A percentile compares a stretch with the other conserved stretches of the same genome.
Evolutionary conservation across 1,284 basidiomycete species (phyloP).

Genomic region (Fomitopsis pinicola): DNA sequence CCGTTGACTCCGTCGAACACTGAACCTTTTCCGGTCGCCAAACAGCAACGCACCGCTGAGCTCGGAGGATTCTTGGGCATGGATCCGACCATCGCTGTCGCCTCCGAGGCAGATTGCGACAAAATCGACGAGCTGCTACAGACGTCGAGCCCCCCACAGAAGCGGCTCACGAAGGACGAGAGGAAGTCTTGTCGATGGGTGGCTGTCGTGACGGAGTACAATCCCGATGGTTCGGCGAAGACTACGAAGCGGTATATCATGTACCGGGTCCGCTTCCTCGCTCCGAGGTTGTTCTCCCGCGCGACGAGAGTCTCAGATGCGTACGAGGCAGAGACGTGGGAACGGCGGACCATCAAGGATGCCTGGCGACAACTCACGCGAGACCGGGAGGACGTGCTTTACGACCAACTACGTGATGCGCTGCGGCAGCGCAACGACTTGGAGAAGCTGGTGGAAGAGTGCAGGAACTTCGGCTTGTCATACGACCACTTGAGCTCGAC

Average conservation of each 20-base stretch:
- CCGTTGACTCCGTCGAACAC: too few relatives aligned
- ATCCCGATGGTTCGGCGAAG: neutral
- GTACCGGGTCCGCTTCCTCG: neutral
- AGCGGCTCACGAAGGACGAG: neutral
- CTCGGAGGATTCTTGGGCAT: neutral
- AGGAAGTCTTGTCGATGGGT: neutral
- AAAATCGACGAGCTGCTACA: neutral
- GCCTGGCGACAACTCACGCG: neutral
- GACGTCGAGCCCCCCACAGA: neutral
- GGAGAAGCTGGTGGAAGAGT: neutral
- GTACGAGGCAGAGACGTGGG: neutral
- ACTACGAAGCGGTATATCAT: neutral
- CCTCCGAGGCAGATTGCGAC: neutral
- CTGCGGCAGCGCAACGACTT: neutral
- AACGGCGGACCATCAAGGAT: neutral
- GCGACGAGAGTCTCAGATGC: neutral
- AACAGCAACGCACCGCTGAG: neutral
- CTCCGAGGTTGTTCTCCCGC: neutral
- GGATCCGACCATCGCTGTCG: neutral
- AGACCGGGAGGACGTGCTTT: neutral
- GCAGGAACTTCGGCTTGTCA: neutral
- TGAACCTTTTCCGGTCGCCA: neutral
- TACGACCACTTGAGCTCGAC: neutral
- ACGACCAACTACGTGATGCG: neutral
- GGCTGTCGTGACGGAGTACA: neutral